These are phyloP conservation scores for Cladosporium sp. DNA, from an alignment of 2,329 filamentous ascomycete genomes.

Conservation along the genomic window DNA sequence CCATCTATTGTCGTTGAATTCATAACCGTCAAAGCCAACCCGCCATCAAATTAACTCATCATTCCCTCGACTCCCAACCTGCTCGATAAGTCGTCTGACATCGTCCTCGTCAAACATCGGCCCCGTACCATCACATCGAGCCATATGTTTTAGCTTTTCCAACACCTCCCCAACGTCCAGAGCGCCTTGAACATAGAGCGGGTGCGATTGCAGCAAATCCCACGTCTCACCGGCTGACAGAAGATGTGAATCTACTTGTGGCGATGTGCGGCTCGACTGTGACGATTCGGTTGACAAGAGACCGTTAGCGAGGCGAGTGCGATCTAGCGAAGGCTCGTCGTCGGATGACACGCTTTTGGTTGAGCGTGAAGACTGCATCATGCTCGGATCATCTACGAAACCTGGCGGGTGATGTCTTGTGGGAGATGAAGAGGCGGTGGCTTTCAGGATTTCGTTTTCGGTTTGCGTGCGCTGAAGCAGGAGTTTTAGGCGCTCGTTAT, in stretches of 20 bases:
- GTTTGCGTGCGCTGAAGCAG: slow-evolving; percentile 79
- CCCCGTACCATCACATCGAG: slow-evolving; percentile 77
- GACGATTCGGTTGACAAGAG: slow-evolving; percentile 18
- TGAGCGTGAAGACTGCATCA: slow-evolving; percentile 19
- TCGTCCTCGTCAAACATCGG: slow-evolving; percentile 79
- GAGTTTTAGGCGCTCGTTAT: slow-evolving; percentile 82
- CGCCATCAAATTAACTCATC: slow-evolving; percentile 65
- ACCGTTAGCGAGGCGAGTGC: slow-evolving; percentile 18
- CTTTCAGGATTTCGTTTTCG: slow-evolving; percentile 88
- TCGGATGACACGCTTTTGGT: slow-evolving; percentile 15
- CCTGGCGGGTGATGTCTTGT: slow-evolving; percentile 41
- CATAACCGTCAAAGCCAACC: not conserved
- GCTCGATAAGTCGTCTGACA: slow-evolving; percentile 69
- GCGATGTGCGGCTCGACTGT: slow-evolving; percentile 15
- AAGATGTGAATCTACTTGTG: slow-evolving; percentile 45
- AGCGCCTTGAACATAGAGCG: slow-evolving; percentile 68
- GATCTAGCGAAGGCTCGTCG: slow-evolving; percentile 17
- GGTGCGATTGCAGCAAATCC: slow-evolving; percentile 81
- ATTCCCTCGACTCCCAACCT: slow-evolving; percentile 69
- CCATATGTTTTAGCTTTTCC: slow-evolving; percentile 67
- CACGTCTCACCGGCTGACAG: slow-evolving; percentile 75
- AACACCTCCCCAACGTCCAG: slow-evolving; percentile 80
- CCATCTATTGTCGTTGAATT: too few relatives aligned
- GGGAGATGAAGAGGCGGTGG: slow-evolving; percentile 56
- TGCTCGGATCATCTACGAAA: slow-evolving; percentile 28